Conservation (phyloP, 345 rosid species). For the Citrus unshiu region DNA sequence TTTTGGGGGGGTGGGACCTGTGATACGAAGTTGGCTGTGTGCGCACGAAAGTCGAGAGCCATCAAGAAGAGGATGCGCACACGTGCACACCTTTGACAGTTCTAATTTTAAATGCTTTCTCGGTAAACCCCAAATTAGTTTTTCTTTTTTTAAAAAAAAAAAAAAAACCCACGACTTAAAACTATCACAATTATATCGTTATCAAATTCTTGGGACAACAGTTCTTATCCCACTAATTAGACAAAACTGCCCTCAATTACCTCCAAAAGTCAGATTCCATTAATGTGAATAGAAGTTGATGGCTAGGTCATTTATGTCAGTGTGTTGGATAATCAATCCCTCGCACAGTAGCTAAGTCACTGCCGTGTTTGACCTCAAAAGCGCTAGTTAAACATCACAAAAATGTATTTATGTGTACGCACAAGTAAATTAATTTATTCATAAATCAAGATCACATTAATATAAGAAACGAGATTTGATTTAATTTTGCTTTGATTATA, state of each 20-base stretch:
- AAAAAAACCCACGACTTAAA: neutral
- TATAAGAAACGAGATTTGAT: neutral
- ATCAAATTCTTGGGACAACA: neutral
- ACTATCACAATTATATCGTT: neutral
- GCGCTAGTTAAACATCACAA: neutral
- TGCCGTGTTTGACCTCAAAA: slow-evolving; percentile 67
- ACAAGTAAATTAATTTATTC: neutral
- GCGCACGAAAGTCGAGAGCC: slow-evolving; percentile 30
- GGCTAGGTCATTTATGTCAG: slow-evolving; percentile 5
- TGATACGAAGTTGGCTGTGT: neutral
- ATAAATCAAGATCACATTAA: neutral
- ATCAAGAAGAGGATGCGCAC: slow-evolving; percentile 22
- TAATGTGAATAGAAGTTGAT: neutral
- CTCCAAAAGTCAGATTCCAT: neutral
- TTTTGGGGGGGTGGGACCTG: slow-evolving; percentile 12
- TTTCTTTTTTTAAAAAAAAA: too few relatives aligned
- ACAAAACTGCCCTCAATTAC: neutral
- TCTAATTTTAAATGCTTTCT: neutral
- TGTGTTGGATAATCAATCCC: slow-evolving; percentile 27
- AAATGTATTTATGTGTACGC: neutral
- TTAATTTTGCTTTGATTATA: neutral
- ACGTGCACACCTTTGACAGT: slow-evolving; percentile 27
- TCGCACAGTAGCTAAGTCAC: slow-evolving; percentile 17
- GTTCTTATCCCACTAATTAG: neutral
- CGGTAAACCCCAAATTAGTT: neutral